These are phyloP conservation scores for Vachellia pachyceras DNA, from an alignment of 306 rosid genomes.

Conservation along the genomic window DNA sequence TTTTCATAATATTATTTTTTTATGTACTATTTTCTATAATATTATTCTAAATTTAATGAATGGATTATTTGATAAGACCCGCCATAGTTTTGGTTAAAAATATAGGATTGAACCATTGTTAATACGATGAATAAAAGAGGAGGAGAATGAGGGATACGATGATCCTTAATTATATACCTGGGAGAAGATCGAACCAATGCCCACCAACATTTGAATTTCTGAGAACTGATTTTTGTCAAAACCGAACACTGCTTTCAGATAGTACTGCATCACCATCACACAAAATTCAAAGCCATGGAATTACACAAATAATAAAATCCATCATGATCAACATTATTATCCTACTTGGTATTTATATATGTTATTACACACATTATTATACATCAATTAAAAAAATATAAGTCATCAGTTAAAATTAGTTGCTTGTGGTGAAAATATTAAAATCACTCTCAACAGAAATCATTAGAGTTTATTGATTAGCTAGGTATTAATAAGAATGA, in stretches of 20 bases:
- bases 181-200: constrained; percentile 77
- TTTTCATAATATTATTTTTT: too few relatives aligned
- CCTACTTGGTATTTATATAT: background rate
- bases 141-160: background rate
- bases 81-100: too few relatives aligned
- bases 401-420: too few relatives aligned
- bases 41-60: background rate
- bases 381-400: too few relatives aligned
- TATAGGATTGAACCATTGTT: background rate
- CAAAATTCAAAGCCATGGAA: constrained; percentile 33
- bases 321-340: background rate
- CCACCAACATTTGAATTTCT: constrained; percentile 73
- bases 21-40: too few relatives aligned
- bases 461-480: too few relatives aligned
- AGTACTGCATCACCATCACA: constrained; percentile 82
- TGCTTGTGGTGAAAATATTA: too few relatives aligned
- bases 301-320: background rate
- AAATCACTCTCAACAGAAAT: too few relatives aligned
- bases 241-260: constrained; percentile 78
- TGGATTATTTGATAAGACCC: too few relatives aligned
- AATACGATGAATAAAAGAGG: background rate
- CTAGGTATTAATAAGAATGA: too few relatives aligned
- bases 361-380: background rate
- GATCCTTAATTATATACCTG: constrained; percentile 49
- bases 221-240: constrained; percentile 81